A percentile compares a stretch with the other conserved stretches of the same genome.
Conservation (phyloP, 805 yeast species). For the Saturnispora gosingensis region DNA sequence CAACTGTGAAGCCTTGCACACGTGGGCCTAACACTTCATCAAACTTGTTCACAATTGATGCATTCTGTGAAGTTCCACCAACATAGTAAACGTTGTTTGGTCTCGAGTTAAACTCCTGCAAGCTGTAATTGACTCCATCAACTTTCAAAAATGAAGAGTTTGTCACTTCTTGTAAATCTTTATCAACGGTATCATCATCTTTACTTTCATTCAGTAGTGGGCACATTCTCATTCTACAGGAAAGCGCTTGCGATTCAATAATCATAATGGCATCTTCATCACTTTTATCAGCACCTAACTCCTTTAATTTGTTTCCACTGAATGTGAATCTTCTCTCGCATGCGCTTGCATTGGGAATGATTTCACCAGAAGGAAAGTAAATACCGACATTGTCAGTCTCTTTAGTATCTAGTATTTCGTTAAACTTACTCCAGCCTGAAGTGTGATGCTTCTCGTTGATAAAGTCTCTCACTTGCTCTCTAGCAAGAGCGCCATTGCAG, state of each 20-base stretch:
- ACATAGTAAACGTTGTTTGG: slow-evolving; percentile 74
- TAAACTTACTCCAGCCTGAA: slow-evolving; percentile 51
- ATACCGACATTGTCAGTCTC: slow-evolving; percentile 47
- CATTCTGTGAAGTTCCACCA: slow-evolving; percentile 79
- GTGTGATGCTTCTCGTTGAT: slow-evolving; percentile 37
- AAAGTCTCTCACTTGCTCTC: slow-evolving; percentile 64
- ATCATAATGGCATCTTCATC: slow-evolving; percentile 66
- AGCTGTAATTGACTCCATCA: slow-evolving; percentile 41
- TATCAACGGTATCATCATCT: slow-evolving; percentile 3
- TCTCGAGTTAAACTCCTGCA: slow-evolving; percentile 35
- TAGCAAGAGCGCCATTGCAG: slow-evolving; percentile 81
- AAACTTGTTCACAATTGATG: slow-evolving; percentile 57
- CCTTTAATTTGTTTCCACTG: slow-evolving; percentile 15
- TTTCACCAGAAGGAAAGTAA: slow-evolving; percentile 85
- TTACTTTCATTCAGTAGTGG: slow-evolving; percentile 44
- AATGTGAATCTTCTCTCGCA: slow-evolving; percentile 45
- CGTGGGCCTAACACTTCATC: slow-evolving; percentile 61
- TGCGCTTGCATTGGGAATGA: slow-evolving; percentile 71
- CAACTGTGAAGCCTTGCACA: slow-evolving; percentile 59
- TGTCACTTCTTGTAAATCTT: neutral
- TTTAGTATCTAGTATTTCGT: slow-evolving; percentile 40
- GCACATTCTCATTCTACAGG: slow-evolving; percentile 71
- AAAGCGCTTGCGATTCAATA: slow-evolving; percentile 78
- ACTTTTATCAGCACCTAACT: slow-evolving; percentile 35
- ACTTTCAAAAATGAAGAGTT: neutral